Base-by-base conservation (phyloP, 2,329 filamentous ascomycete species). In the Fusarium agapanthi region DNA sequence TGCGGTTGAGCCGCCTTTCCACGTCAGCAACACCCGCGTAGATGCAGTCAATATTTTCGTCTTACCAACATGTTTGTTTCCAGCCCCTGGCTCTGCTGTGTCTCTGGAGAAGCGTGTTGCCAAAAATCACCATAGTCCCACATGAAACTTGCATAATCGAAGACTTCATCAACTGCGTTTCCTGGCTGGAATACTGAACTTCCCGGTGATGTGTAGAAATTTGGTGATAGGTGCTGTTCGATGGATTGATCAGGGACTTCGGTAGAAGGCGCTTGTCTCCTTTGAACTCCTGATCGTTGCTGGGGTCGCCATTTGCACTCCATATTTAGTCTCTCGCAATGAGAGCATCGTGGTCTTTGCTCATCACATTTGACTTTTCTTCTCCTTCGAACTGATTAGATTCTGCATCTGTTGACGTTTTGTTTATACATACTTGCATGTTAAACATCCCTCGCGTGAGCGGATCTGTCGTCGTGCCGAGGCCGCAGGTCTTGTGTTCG, bases 291-390 rank as follows among this genome's bases (percentile, higher is more conserved):
- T 61, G 75, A 70, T 40, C 77, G 69, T 54, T 79, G 75, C 67
- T 82, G 74, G 37, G 81, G 77, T 43, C 82, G 82, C 86, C 86
- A 88, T 67, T 83, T 84, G 78, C 86, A 88, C 62, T 87, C 83
- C 53, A 88, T 79, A 67, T 87, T 87, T 18, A 88, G 78, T 38
- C 86, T 81, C 73, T 86, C 84, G 76, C 86, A 88, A 73, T 87
- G 86, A 44, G 81, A 85, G 71, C 86, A 88, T 47, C 84, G 78
- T 16, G 86, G 86, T 28, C 84, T 80, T 63, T 84, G 82, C 77
- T 88, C 86, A 64, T 88, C 85, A 67, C 86, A 88, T 63, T 85
- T 82, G 53, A 87, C 86, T 74, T 87, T 87, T 48, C 85, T 80
- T 53, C 84, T 83, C 67, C 83, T 86, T 67, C 3, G 10, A 10